A percentile compares a stretch with the other conserved stretches of the same genome.
phyloP scores from a whole-genome alignment of 768 basidiomycete species.

The Termitomyces titanicus region DNA sequence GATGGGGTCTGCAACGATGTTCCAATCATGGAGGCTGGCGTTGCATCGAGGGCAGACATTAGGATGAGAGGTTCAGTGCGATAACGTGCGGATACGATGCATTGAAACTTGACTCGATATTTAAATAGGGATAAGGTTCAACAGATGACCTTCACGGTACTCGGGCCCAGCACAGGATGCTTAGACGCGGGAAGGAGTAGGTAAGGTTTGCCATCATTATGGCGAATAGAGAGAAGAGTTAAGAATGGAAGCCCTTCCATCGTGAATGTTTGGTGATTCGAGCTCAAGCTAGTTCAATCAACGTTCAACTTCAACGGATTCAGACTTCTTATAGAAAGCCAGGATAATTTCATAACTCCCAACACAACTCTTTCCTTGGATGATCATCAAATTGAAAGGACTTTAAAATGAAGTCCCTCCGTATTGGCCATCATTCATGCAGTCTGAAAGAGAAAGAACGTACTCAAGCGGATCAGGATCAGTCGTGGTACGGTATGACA shows the following conservation, averaged over 20 bases:
- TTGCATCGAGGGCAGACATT: neutral
- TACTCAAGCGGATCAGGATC: neutral
- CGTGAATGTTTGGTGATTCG: neutral
- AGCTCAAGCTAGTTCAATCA: neutral
- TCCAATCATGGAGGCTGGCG: neutral
- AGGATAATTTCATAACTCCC: too few species aligned
- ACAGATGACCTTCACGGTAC: neutral
- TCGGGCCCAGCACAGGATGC: neutral
- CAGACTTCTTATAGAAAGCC: neutral
- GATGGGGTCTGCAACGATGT: neutral
- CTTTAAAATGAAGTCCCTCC: neutral
- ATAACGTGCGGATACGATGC: neutral
- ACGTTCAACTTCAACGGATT: too few species aligned
- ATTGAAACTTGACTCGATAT: neutral
- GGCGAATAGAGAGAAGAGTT: neutral
- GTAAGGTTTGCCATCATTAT: too few species aligned
- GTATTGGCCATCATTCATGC: neutral
- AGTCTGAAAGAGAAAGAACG: neutral
- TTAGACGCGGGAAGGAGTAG: too few species aligned
- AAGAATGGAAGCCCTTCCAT: constrained; percentile 2
- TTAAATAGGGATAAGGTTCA: neutral
- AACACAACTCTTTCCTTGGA: too few species aligned
- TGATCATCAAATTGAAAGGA: too few species aligned
- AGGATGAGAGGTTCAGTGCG: neutral
- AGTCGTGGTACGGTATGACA: neutral